Base-by-base conservation (phyloP, 345 rosid genomes). In the Hevea brasiliensis region DNA sequence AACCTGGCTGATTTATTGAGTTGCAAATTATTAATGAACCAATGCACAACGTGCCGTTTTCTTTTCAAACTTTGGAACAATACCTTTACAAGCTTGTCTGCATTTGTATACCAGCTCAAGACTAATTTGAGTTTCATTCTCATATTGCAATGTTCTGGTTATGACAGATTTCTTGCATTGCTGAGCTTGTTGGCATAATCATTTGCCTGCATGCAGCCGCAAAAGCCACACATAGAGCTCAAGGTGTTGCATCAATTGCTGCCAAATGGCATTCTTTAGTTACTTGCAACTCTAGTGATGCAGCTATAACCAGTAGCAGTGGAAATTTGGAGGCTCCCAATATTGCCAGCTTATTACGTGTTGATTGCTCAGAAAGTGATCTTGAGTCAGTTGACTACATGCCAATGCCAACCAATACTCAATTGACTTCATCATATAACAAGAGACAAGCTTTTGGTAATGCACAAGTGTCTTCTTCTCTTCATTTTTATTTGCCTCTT, bases 381-480 rank as follows among this genome's bases (percentile, higher is more conserved):
- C 40, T 78, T 48, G 77, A 78, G 57, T 56, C 77, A 8, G 61
- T 54, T 45, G 77, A 62, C 73, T 73, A 72, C n/a, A 57, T 66
- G 45, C 76, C 81, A 32, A 18, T 72, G 60, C 81, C 81, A 8
- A 62, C 77, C 4, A 54, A 37, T 15, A n/a, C 70, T 18, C 77
- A 68, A 20, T 21, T 68, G 50, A 57, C 77, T 42, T 77, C 80
- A 18, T 54, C 75, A 14, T 83, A 80, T 64, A 74, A 81, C 63
- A 83, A 73, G 78, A 62, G 79, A 53, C 82, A 80, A 72, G 82
- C 86, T 26, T 81, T 81, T 45, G 84, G 82, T 80, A 80, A n/a
- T 6, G 74, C 61, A 13, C 29, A 32, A 21, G 35, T 37, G 29
- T 3, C 54, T 8, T 8, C 14, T 15, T n/a, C 12, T 23, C 48